phyloP scores from a whole-genome alignment of 2,329 filamentous ascomycete genomes.

The Fusarium chlamydosporum region DNA sequence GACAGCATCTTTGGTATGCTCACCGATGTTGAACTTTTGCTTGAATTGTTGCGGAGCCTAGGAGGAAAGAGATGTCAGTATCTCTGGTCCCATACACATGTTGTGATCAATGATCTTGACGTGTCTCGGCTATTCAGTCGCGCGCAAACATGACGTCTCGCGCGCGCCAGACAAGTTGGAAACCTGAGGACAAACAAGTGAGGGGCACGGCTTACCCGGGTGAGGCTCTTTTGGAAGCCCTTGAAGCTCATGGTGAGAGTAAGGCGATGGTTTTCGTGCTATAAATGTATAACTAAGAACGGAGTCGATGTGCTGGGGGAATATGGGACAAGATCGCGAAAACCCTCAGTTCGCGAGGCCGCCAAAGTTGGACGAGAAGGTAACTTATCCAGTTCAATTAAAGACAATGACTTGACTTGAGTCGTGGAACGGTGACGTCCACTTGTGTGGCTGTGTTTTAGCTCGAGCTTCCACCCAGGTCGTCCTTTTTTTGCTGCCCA shows the following conservation, averaged over 20 bases:
- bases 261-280: conserved; percentile 15
- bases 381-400: conserved; percentile 47
- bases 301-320: conserved; percentile 20
- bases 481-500: conserved; percentile 40
- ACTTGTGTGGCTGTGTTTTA: conserved; percentile 50
- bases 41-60: conserved; percentile 93
- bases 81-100: not conserved
- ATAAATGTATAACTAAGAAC: conserved; percentile 14
- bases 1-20: conserved; percentile 93
- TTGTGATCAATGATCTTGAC: not conserved
- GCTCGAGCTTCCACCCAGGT: conserved; percentile 20
- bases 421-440: conserved; percentile 53
- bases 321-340: conserved; percentile 32
- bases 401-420: conserved; percentile 36
- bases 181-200: conserved; percentile 43
- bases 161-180: conserved; percentile 31
- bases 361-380: conserved; percentile 48
- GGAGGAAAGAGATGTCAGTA: conserved; percentile 11
- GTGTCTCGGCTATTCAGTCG: conserved; percentile 4
- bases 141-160: conserved; percentile 33
- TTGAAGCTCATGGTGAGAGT: conserved; percentile 87
- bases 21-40: conserved; percentile 93
- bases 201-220: conserved; percentile 74
- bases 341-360: conserved; percentile 48
- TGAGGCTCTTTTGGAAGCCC: conserved; percentile 91